Base-by-base conservation (phyloP, 148 eudicot species). In the Rhododendron ovatum region DNA sequence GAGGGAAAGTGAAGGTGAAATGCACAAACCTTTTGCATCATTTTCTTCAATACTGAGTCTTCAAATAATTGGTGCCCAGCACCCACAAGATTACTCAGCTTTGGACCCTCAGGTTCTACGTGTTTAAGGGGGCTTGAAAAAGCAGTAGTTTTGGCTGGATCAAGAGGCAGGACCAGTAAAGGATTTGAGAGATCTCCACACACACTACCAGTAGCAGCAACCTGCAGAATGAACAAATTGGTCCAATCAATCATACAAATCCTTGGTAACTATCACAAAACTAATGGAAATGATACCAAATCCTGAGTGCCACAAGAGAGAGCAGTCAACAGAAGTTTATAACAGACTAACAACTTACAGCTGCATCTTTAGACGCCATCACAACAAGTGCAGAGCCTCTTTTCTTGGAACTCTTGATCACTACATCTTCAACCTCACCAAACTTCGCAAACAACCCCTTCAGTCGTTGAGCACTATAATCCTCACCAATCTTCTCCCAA, bases 151-250 rank as follows among this genome's bases (percentile, higher is more conserved):
- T 80, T 80, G 35, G 85, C 65, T 35, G 91, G 93, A 84, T 90
- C 89, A 82, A 94, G 93, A 59, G 99, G 98, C 91, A 92, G 12
- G 53, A 95, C 96, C 69, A 92, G 84, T 84, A 97, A 87, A 50
- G 98, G 98, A 88, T 96, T 94, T 57, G 96, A 90, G 28, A 95
- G 85, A 91, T 92, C 89, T 55, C 99, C 99, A 73, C 85, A 89
- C 83, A 95, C 84, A 82, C 83, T 84, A 82, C 93, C 93, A 74
- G 88, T 88, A 20, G 94, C 95, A 81, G 98, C 96, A 84, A 55
- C 86, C 98, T 96, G 85, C 55, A 80, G 87, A 84, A 84, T 13
- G 80, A 85, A 77, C 78, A 33, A 18, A 4, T 11, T 22, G 43
- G 1, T 22, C 51, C 22, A 39, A 41, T 35, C 74, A 61, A 15